Conservation (phyloP, 768 basidiomycete genomes). For the Tylopilus rubrobrunneus region DNA sequence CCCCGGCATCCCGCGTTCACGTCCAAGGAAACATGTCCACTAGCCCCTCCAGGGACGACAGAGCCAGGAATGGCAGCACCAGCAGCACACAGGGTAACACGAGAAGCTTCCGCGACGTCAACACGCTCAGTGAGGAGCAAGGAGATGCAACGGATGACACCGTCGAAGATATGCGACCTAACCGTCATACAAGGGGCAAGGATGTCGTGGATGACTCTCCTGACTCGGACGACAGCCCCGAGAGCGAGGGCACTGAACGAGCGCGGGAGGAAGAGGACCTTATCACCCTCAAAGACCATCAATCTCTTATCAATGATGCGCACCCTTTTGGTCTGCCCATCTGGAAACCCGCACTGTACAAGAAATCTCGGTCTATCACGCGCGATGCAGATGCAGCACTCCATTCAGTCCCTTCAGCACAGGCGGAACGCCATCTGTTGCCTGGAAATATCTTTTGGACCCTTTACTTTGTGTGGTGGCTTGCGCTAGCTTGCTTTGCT, state of each 20-base stretch:
- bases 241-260: slow-evolving; percentile 26
- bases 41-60: slow-evolving; percentile 42
- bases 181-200: slow-evolving; percentile 36
- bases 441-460: slow-evolving; percentile 96
- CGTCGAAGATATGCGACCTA: slow-evolving; percentile 23
- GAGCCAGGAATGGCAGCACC: slow-evolving; percentile 58
- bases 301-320: slow-evolving; percentile 97
- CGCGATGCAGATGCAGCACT: slow-evolving; percentile 94
- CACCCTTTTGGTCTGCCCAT: slow-evolving; percentile 99
- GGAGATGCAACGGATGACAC: slow-evolving; percentile 41
- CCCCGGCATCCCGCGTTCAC: slow-evolving; percentile 40
- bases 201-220: slow-evolving; percentile 39
- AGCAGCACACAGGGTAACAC: slow-evolving; percentile 52
- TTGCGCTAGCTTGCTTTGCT: slow-evolving; percentile 65
- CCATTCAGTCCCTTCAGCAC: slow-evolving; percentile 90
- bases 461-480: slow-evolving; percentile 90
- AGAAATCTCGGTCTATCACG: slow-evolving; percentile 94
- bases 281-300: slow-evolving; percentile 90
- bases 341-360: slow-evolving; percentile 99
- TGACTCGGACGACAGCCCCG: slow-evolving; percentile 40
- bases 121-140: slow-evolving; percentile 48
- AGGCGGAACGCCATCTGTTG: slow-evolving; percentile 87
- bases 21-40: slow-evolving; percentile 49
- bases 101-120: slow-evolving; percentile 42
- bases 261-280: slow-evolving; percentile 64